Percentiles rank a stretch among this genome's conserved stretches.
These are phyloP conservation scores for Phytophthora nicotianae DNA, from an alignment of 352 stramenopile species.

Conservation along the genomic window DNA sequence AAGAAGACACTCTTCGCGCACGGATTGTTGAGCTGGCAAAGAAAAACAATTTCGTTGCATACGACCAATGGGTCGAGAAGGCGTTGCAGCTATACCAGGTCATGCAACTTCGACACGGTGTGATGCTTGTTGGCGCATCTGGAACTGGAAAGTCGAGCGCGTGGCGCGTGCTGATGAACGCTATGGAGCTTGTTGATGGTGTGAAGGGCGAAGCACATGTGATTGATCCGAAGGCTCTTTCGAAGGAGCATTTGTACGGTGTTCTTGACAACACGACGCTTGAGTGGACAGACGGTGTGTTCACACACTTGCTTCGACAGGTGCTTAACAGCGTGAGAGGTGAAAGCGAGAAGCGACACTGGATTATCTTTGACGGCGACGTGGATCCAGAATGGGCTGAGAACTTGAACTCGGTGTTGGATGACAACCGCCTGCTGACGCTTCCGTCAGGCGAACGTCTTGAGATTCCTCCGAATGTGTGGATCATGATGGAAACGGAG, in stretches of 20 bases:
- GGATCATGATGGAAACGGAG: constrained; percentile 99
- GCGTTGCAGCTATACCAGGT: constrained; percentile 99
- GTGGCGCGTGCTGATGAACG: constrained; percentile 93
- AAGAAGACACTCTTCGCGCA: constrained; percentile 88
- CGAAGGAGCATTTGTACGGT: constrained; percentile 98
- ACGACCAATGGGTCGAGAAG: constrained; percentile 97
- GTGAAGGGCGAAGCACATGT: constrained; percentile 97
- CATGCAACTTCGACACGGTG: constrained; percentile 96
- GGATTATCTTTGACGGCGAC: constrained; percentile 99
- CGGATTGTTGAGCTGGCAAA: constrained; percentile 94
- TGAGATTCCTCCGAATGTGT: constrained; percentile 97
- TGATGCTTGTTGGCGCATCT: constrained; percentile 99
- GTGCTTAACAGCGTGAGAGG: constrained; percentile 98
- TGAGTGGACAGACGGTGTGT: constrained; percentile 99
- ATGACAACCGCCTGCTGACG: constrained; percentile 99
- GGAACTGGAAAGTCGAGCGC: constrained; percentile 97
- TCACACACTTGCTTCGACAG: constrained; percentile 96
- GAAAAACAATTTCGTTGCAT: constrained; percentile 85
- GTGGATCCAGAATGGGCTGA: constrained; percentile 99
- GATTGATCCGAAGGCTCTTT: constrained; percentile 99
- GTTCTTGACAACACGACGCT: constrained; percentile 99
- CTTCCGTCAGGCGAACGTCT: constrained; percentile 99
- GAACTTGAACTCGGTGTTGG: constrained; percentile 99
- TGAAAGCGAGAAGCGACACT: constrained; percentile 96
- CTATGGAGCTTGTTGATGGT: constrained; percentile 95